Percentiles rank a stretch among this genome's conserved stretches.
Evolutionary conservation across 345 rosid genomes (phyloP).

Genomic region (Psidium guajava): DNA sequence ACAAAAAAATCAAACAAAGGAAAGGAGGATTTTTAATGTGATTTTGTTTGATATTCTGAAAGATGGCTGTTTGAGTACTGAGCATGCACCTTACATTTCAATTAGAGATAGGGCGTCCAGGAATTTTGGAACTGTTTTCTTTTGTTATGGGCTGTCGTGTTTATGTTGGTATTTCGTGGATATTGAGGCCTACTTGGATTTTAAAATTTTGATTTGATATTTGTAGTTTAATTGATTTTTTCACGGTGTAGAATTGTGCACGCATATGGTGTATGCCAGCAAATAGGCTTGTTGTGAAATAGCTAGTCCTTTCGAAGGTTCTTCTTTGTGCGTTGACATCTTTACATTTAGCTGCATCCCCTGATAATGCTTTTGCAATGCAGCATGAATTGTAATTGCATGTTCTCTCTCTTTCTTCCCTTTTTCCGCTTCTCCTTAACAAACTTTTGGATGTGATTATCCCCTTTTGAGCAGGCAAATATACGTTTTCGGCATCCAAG

Average conservation of each 20-base stretch:
- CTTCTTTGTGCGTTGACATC: background rate
- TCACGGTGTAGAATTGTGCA: background rate
- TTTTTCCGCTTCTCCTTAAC: background rate
- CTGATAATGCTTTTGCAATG: background rate
- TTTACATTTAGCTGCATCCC: background rate
- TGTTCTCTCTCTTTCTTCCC: background rate
- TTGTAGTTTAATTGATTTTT: background rate
- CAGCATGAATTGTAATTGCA: background rate
- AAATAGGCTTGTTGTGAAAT: background rate
- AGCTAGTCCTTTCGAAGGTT: background rate
- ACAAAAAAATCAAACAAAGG: background rate
- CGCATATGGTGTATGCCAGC: background rate
- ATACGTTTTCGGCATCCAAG: constrained; percentile 87
- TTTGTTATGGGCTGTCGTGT: background rate
- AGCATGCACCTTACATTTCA: background rate
- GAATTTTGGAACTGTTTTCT: background rate
- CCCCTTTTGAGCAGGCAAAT: constrained; percentile 40
- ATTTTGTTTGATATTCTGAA: background rate
- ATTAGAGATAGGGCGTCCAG: background rate
- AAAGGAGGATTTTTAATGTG: background rate
- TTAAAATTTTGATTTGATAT: background rate
- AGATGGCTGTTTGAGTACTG: background rate
- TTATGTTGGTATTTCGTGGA: background rate
- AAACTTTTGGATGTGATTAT: background rate
- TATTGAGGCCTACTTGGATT: background rate